Conservation (phyloP, 2,329 filamentous ascomycete genomes). For the Trichoderma atroviride region DNA sequence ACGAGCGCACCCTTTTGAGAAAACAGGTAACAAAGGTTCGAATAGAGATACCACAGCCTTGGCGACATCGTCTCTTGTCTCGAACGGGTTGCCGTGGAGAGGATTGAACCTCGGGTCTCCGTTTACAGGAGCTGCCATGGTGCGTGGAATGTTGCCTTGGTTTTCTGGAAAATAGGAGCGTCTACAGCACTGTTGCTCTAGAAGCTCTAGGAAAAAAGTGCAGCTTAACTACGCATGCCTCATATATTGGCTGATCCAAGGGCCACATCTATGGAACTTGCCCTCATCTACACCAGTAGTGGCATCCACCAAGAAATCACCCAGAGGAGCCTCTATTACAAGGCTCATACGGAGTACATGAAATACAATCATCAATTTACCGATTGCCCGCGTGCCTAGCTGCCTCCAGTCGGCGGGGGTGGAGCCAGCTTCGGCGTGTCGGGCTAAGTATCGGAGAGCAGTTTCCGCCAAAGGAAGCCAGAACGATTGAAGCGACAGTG, state of each 20-base stretch:
- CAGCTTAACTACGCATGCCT: background rate
- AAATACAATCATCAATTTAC: background rate
- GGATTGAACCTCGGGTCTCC: constrained; percentile 18
- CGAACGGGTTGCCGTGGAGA: constrained; percentile 8
- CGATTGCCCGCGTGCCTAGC: background rate
- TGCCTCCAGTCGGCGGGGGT: background rate
- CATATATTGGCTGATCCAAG: background rate
- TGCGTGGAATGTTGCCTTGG: background rate
- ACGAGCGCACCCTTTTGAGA: constrained; percentile 11
- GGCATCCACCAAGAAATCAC: background rate
- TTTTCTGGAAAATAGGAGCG: background rate
- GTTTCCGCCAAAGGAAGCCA: background rate
- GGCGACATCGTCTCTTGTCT: constrained; percentile 10
- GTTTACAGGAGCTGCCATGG: background rate
- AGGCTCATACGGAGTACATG: background rate
- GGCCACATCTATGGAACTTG: background rate
- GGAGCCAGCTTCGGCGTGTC: background rate
- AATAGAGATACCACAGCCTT: constrained; percentile 2
- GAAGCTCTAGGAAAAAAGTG: background rate
- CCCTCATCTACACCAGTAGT: background rate
- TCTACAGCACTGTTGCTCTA: background rate
- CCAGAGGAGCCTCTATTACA: background rate
- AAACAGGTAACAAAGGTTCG: constrained; percentile 7
- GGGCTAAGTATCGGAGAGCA: background rate
- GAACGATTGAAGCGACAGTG: background rate